Base-by-base conservation (phyloP, 768 basidiomycete genomes). In the Tylopilus plumbeoviolaceoides region DNA sequence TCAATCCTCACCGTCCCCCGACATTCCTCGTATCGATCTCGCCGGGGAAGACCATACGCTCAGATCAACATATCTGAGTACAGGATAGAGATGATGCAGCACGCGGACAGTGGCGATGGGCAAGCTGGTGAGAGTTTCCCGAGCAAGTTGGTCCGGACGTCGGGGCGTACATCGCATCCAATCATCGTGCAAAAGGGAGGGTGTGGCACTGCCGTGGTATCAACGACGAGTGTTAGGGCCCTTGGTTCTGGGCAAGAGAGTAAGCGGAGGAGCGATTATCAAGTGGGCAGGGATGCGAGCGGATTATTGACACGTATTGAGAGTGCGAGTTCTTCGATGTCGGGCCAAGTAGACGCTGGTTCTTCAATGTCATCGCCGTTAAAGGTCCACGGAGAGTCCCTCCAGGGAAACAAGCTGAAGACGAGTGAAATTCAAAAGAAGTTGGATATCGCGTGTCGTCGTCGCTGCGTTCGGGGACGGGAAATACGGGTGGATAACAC, bases 141-240 rank as follows among this genome's bases (percentile, higher is more conserved):
- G 68, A 50, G 17, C 54, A 52, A 66, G 66, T 0, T 47, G 41
- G 1, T 39, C 21, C 2, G 63, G 0, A 41, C 7, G 10, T n/a
- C 28, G 5, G 27, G 8, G 8, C 27, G 27, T 8, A 28, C 8
- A 28, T 28, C 27, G 8, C 27, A 8, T 8, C 8, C 27, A 28
- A n/a, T n/a, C n/a, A 28, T 28, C 27, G 27, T 28, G 27, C 27
- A n/a, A 28, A 4, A 5, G 27, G 27, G 27, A 8, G 27, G 27
- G 27, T 28, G 27, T 28, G 27, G 27, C 27, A 28, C 4, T 8
- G 55, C 59, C 18, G 53, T 42, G 33, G 53, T 40, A 36, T 66
- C 64, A 2, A 68, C n/a, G 39, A 68, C 66, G 28, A 66, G 61
- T 3, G 66, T 41, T 46, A 66, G 59, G 3, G 47, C 21, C 3